Evolutionary conservation across 352 stramenopile genomes (phyloP).

Genomic region (Phytophthora idaei): DNA sequence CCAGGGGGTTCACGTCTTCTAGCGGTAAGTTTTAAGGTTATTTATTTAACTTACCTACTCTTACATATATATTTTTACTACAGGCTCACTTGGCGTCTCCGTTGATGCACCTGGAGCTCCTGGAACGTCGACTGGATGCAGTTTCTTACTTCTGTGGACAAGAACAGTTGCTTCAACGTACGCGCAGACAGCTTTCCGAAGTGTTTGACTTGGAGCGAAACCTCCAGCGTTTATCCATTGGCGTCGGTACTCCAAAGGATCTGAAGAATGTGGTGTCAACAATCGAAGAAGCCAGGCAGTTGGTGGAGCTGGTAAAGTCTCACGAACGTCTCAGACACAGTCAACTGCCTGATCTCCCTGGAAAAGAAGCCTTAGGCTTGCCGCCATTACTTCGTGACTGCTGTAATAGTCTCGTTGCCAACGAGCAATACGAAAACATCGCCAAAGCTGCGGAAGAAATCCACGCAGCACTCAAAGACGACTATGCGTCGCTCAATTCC

Average conservation of each 20-base stretch:
- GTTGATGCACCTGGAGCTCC: constrained; percentile 58
- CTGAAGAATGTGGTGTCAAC: constrained; percentile 70
- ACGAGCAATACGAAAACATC: constrained; percentile 27
- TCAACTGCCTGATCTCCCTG: constrained; percentile 33
- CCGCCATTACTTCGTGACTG: constrained; percentile 34
- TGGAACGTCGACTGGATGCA: constrained; percentile 55
- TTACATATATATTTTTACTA: not conserved
- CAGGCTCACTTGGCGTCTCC: constrained; percentile 72
- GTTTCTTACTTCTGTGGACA: constrained; percentile 59
- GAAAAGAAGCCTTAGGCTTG: constrained; percentile 30
- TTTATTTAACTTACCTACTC: not conserved
- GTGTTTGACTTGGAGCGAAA: constrained; percentile 79
- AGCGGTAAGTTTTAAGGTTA: constrained; percentile 40
- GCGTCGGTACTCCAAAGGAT: constrained; percentile 69
- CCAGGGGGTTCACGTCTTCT: constrained; percentile 69
- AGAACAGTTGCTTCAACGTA: constrained; percentile 53
- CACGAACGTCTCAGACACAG: constrained; percentile 31
- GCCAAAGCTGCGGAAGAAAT: constrained; percentile 44
- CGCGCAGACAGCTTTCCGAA: constrained; percentile 57
- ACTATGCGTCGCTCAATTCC: constrained; percentile 63
- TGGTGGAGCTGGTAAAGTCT: constrained; percentile 39
- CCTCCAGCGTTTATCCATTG: constrained; percentile 66
- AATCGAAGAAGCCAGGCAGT: constrained; percentile 50
- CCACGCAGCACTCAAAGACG: constrained; percentile 62
- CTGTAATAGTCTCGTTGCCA: constrained; percentile 29